Conservation (phyloP, 2,329 filamentous ascomycete species). For the Dothistroma septosporum region DNA sequence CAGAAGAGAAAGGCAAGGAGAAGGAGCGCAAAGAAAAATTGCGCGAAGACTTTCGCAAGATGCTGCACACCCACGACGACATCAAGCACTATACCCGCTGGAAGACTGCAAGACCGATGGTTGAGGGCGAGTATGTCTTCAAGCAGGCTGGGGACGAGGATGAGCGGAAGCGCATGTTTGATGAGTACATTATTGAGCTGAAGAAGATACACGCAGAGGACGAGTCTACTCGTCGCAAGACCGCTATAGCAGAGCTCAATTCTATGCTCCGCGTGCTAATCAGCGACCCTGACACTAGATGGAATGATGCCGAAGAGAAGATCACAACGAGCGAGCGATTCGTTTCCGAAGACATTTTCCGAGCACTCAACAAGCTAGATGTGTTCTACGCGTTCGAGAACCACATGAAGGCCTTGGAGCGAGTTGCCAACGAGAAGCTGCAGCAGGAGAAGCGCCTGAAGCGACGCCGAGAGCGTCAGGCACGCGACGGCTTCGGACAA, state of each 20-base stretch:
- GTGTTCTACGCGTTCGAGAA: slow-evolving; percentile 89
- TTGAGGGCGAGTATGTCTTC: slow-evolving; percentile 94
- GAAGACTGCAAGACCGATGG: slow-evolving; percentile 91
- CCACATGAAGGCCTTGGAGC: slow-evolving; percentile 89
- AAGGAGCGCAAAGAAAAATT: slow-evolving; percentile 90
- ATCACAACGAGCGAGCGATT: slow-evolving; percentile 75
- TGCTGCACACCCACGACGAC: slow-evolving; percentile 94
- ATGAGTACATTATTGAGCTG: slow-evolving; percentile 84
- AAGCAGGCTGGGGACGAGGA: slow-evolving; percentile 81
- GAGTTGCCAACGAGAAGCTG: slow-evolving; percentile 82
- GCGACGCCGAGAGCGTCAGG: slow-evolving; percentile 76
- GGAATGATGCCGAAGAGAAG: slow-evolving; percentile 81
- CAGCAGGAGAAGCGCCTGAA: slow-evolving; percentile 83
- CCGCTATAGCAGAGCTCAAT: slow-evolving; percentile 78
- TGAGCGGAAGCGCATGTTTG: slow-evolving; percentile 84
- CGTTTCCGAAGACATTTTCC: slow-evolving; percentile 78
- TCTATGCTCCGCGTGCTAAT: slow-evolving; percentile 73
- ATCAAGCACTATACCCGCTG: slow-evolving; percentile 96
- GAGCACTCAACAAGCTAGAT: slow-evolving; percentile 79
- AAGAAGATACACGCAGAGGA: slow-evolving; percentile 75
- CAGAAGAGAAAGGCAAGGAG: slow-evolving; percentile 89
- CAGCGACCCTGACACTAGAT: slow-evolving; percentile 88
- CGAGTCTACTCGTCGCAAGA: slow-evolving; percentile 67
- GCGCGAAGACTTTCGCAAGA: slow-evolving; percentile 87
- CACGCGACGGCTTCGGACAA: slow-evolving; percentile 72